phyloP scores from a whole-genome alignment of 768 basidiomycete genomes.

The Kwoniella pini region DNA sequence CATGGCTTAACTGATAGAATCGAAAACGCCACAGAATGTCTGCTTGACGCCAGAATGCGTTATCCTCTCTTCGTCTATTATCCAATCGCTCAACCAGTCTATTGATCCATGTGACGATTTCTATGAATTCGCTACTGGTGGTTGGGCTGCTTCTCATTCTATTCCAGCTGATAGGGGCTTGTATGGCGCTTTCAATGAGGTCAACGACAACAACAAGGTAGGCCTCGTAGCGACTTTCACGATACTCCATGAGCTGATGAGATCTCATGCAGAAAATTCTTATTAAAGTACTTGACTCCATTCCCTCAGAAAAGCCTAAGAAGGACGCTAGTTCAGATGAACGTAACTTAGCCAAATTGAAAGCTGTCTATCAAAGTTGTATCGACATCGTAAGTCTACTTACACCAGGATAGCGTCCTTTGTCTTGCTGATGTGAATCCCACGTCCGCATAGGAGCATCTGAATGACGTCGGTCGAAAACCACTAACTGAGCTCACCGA shows the following conservation, averaged over 20 bases:
- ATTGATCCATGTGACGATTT: slow-evolving; percentile 95
- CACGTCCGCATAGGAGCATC: slow-evolving; percentile 52
- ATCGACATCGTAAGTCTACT: slow-evolving; percentile 63
- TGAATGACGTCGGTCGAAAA: slow-evolving; percentile 70
- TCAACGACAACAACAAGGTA: slow-evolving; percentile 68
- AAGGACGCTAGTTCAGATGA: slow-evolving; percentile 61
- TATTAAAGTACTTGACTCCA: slow-evolving; percentile 66
- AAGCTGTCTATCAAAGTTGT: slow-evolving; percentile 74
- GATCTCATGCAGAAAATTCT: slow-evolving; percentile 63
- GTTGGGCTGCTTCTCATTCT: slow-evolving; percentile 80
- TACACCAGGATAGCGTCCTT: neutral
- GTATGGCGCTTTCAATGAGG: slow-evolving; percentile 70
- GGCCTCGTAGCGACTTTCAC: no score
- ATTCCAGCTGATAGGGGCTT: slow-evolving; percentile 81
- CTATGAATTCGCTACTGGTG: slow-evolving; percentile 86
- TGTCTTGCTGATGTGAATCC: neutral
- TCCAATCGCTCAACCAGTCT: slow-evolving; percentile 74
- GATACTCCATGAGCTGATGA: no score
- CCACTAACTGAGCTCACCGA: slow-evolving; percentile 72
- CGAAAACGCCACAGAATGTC: no score
- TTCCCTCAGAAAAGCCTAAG: slow-evolving; percentile 17
- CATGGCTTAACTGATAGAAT: no score
- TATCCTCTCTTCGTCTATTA: slow-evolving; percentile 74
- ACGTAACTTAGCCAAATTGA: slow-evolving; percentile 55
- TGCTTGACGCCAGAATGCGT: slow-evolving; percentile 83